Conservation (phyloP, 2,329 filamentous ascomycete species). For the Colletotrichum cereale region DNA sequence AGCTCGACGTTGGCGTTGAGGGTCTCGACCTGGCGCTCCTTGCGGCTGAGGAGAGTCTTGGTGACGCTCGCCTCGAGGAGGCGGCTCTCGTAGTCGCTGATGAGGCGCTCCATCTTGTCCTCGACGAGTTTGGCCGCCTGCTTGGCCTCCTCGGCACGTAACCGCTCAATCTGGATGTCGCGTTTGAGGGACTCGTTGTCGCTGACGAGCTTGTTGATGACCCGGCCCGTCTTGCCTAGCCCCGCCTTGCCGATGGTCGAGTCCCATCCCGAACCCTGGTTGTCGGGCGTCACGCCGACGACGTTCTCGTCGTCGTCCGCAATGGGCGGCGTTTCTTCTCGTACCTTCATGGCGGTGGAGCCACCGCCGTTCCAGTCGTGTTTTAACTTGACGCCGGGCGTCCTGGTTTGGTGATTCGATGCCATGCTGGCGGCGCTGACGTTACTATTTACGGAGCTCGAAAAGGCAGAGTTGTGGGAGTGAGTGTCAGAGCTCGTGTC, state of each 20-base stretch:
- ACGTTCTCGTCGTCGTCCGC: slow-evolving; percentile 28
- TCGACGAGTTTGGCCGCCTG: slow-evolving; percentile 76
- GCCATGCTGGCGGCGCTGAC: slow-evolving; percentile 60
- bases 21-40: slow-evolving; percentile 80
- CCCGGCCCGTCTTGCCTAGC: slow-evolving; percentile 79
- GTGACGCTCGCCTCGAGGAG: slow-evolving; percentile 79
- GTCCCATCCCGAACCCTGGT: slow-evolving; percentile 65
- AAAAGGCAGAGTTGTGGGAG: slow-evolving; percentile 64
- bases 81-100: slow-evolving; percentile 76
- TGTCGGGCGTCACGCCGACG: slow-evolving; percentile 49
- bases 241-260: slow-evolving; percentile 77
- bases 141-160: slow-evolving; percentile 78
- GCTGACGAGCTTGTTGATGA: slow-evolving; percentile 84
- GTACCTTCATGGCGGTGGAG: slow-evolving; percentile 24
- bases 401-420: slow-evolving; percentile 50
- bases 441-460: slow-evolving; percentile 68
- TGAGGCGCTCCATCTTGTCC: slow-evolving; percentile 77
- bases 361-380: slow-evolving; percentile 42
- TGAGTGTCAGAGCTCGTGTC: slow-evolving; percentile 57
- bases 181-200: slow-evolving; percentile 84
- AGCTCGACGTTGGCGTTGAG: slow-evolving; percentile 73
- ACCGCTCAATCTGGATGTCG: slow-evolving; percentile 75
- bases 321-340: slow-evolving; percentile 29
- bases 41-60: slow-evolving; percentile 76
- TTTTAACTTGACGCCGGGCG: slow-evolving; percentile 53